Base-by-base conservation (phyloP, 345 rosid species). In the Populus alba region DNA sequence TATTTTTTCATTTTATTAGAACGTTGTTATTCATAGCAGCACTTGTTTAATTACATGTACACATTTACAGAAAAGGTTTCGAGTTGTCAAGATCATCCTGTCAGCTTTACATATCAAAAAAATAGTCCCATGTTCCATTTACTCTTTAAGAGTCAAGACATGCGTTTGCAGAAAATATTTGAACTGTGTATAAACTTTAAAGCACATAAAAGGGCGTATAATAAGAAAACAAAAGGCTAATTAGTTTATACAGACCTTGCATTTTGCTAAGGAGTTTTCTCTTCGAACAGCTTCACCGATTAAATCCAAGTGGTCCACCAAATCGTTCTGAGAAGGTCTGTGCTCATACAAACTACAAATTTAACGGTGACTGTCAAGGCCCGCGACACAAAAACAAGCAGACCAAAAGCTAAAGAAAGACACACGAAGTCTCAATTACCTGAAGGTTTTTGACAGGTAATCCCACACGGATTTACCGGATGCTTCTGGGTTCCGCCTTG, bases 321-420 rank as follows among this genome's bases (percentile, higher is more conserved):
- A 86, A 86, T 96, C 98, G 78, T 93, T 87, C 73, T 85, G 91
- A 4, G 94, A 89, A 53, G 97, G 98, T 84, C 85, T 85, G 68
- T 80, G 87, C 22, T 90, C 99, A 82, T 80, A 86, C 16, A 77
- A 84, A 78, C 99, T 96, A 79, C 79, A 91, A 80, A 70, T 70
- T 61, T 29, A 63, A 57, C 1, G 38, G 66, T 9, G 43, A 62
- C 35, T 51, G 47, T 72, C 68, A 77, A 62, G 45, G 27, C 31
- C 23, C n/a, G 22, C 31, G 62, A 66, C 45, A 38, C 39, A 72
- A 70, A 43, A 31, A 62, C 66, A 65, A 49, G 6, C 29, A 83
- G 10, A 67, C 17, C 49, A 20, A 49, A 72, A 79, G 57, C 72
- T 13, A 23, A 65, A 66, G 55, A 70, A 79, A 39, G 5, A 8